Conservation (phyloP, 1,284 basidiomycete genomes). For the Cryptococcus maquisensis region DNA sequence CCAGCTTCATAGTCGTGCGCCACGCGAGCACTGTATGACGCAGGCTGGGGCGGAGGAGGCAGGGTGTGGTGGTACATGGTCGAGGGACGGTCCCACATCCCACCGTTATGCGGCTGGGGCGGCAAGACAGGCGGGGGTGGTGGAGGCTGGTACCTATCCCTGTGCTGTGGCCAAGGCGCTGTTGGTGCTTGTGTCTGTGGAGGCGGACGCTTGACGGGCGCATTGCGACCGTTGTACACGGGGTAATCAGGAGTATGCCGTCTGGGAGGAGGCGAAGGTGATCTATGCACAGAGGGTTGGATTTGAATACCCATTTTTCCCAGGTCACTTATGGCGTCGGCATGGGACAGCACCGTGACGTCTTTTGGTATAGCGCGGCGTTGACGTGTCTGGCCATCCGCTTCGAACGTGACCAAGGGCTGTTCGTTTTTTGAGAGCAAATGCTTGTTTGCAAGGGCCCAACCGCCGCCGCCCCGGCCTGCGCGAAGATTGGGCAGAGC, state of each 20-base stretch:
- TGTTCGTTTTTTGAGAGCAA: conserved; percentile 24
- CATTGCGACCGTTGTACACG: background rate
- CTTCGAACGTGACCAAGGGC: conserved; percentile 10
- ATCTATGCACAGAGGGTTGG: background rate
- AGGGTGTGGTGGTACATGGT: background rate
- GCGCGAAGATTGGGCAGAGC: conserved; percentile 24
- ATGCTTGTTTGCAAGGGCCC: conserved; percentile 15
- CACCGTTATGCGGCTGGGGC: background rate
- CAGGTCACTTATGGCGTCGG: conserved; percentile 20
- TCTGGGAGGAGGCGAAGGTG: background rate
- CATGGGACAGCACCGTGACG: conserved; percentile 1
- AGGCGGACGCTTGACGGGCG: background rate
- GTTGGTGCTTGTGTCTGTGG: background rate
- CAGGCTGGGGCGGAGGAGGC: background rate
- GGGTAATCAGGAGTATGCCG: background rate
- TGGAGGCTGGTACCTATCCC: background rate
- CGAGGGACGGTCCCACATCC: background rate
- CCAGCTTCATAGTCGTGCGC: conserved; percentile 1
- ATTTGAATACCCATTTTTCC: conserved; percentile 13
- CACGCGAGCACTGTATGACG: background rate
- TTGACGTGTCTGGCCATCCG: conserved; percentile 13
- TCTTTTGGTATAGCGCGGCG: conserved; percentile 16
- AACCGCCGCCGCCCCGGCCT: conserved; percentile 33
- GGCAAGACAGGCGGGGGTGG: background rate
- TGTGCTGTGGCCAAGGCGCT: background rate